Evolutionary conservation across 2,329 filamentous ascomycete species (phyloP).

Genomic region (Xylaria sp.): DNA sequence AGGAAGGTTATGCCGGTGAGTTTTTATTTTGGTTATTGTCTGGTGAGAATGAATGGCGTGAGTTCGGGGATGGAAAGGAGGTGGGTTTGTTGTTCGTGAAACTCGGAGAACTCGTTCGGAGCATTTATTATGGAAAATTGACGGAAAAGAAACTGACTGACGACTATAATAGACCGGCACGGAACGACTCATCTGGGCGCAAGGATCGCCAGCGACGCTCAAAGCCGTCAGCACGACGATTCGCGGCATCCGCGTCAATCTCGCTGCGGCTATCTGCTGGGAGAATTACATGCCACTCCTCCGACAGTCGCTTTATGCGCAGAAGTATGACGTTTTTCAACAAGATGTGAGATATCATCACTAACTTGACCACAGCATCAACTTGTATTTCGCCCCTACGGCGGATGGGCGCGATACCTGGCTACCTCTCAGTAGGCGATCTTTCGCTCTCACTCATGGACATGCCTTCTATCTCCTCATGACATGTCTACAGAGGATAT

Average conservation of each 20-base stretch:
- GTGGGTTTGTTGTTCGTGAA: neutral
- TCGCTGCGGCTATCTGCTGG: constrained; percentile 91
- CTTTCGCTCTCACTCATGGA: constrained; percentile 42
- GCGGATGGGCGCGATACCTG: constrained; percentile 81
- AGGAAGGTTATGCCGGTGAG: constrained; percentile 84
- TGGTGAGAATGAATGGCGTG: neutral
- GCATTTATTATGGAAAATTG: neutral
- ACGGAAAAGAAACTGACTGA: constrained; percentile 6
- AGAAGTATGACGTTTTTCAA: constrained; percentile 49
- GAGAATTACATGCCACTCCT: constrained; percentile 94
- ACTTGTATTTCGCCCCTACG: constrained; percentile 85
- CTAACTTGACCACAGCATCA: constrained; percentile 45
- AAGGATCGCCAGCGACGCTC: constrained; percentile 73
- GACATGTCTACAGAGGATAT: neutral
- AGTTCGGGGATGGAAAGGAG: neutral
- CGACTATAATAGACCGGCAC: constrained; percentile 38
- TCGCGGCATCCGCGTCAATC: constrained; percentile 70
- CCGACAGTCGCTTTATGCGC: constrained; percentile 75
- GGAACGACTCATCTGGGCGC: constrained; percentile 83
- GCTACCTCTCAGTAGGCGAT: constrained; percentile 42
- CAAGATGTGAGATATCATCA: neutral
- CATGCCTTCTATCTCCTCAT: neutral
- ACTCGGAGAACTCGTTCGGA: neutral
- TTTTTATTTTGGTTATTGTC: constrained; percentile 12
- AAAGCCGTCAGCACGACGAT: constrained; percentile 74